These are phyloP conservation scores for Leccinum arenicola DNA, from an alignment of 768 basidiomycete species.

Conservation along the genomic window DNA sequence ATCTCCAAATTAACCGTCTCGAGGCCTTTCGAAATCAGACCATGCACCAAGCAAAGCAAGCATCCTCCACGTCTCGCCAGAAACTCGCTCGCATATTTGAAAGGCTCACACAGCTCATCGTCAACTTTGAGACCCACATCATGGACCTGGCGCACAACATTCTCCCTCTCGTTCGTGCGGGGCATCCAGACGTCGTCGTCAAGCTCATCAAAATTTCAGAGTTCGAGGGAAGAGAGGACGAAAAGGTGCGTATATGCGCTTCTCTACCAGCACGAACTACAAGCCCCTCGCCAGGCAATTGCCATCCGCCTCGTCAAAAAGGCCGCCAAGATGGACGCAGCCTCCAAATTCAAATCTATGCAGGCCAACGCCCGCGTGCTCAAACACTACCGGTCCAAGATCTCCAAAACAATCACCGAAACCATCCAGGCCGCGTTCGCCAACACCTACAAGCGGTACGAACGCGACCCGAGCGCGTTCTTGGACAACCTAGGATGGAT, in stretches of 20 bases:
- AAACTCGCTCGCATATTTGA: constrained; percentile 82
- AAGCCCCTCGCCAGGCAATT: constrained; percentile 62
- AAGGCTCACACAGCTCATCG: constrained; percentile 74
- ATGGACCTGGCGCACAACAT: constrained; percentile 73
- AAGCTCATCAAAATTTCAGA: constrained; percentile 92
- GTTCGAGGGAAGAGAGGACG: constrained; percentile 88
- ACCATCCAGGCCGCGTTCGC: too few species aligned
- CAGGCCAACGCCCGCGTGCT: constrained; percentile 89
- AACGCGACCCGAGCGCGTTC: constrained; percentile 67
- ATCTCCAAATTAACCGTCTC: constrained; percentile 50
- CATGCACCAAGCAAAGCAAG: constrained; percentile 89
- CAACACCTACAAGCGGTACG: constrained; percentile 57
- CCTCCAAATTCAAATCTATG: constrained; percentile 90
- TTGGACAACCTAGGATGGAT: constrained; percentile 83
- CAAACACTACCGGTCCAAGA: constrained; percentile 93
- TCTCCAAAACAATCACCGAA: constrained; percentile 78
- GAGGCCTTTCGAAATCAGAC: constrained; percentile 94
- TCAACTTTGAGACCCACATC: constrained; percentile 84
- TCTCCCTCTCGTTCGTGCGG: constrained; percentile 75
- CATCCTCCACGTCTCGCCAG: constrained; percentile 59
- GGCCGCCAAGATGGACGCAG: constrained; percentile 87
- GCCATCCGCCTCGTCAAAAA: constrained; percentile 94
- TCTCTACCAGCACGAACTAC: background rate
- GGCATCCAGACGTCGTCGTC: constrained; percentile 83
- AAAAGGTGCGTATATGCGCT: constrained; percentile 59